Evolutionary conservation across 805 yeast species (phyloP), one percentile per base, ranked within the genome.

Genomic region (Ogataea polymorpha): DNA sequence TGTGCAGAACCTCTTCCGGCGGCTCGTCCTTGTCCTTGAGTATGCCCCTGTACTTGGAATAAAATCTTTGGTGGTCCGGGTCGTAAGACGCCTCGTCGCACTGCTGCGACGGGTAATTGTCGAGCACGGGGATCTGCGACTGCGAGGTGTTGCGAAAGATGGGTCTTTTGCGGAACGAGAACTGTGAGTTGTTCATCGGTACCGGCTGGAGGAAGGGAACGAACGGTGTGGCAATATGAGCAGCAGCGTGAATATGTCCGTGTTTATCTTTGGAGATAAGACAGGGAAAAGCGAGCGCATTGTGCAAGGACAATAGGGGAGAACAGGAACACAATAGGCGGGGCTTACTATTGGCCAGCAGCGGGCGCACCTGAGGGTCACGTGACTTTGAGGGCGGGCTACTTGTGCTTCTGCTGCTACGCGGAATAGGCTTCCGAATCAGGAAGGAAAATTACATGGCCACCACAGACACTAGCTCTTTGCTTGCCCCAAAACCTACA

Each of bases 111-210:
- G 65, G 65, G 32, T 51, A 60, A 34, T 57, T 46, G 28, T 53
- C 37, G 21, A 60, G 56, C 10, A 44, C 45, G 6, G 63, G 49
- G 25, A 61, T 58, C 20, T 56, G 63, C 12, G 66, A 61, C 32
- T 51, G 54, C 17, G 52, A 35, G 8, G 17, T 17, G 23, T 35
- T 24, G 11, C 35, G 40, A 7, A 46, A 28, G 3, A 59, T 49
- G 13, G 63, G 66, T 21, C 58, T 54, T 40, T 61, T 61, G 21
- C 47, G 44, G 42, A 61, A 61, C n/a, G 66, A 61, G 37, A 61
- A 59, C 13, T 52, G 37, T 12, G 46, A 35, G 34, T 37, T 32
- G 38, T 42, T 13, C 40, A 39, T 35, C 16, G 13, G 33, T n/a
- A 28, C 23, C 18, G 20, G 23, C 20, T 29, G 24, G 27, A 14